These are phyloP conservation scores for Linum lewisii DNA, from an alignment of 345 rosid genomes.

Conservation along the genomic window DNA sequence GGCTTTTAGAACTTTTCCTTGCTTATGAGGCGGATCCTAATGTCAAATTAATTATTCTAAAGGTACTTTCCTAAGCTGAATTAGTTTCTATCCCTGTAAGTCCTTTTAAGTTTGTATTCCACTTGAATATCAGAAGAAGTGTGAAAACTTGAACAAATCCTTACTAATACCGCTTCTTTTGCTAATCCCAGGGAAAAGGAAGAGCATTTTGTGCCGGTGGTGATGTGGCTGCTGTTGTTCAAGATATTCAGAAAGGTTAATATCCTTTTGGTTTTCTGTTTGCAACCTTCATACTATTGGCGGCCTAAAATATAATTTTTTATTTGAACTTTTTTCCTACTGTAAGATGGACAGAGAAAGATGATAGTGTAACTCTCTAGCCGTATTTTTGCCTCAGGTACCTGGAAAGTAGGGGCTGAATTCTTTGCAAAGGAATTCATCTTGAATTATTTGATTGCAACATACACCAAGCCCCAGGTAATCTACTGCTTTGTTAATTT, in stretches of 20 bases:
- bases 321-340: background rate
- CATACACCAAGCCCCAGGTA: conserved; percentile 67
- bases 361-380: background rate
- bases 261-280: background rate
- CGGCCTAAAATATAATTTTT: background rate
- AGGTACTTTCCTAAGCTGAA: conserved; percentile 30
- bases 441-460: conserved; percentile 62
- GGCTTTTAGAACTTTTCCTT: conserved; percentile 44
- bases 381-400: conserved; percentile 26
- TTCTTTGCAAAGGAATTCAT: conserved; percentile 40
- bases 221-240: conserved; percentile 55
- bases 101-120: background rate
- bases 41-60: conserved; percentile 56
- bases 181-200: conserved; percentile 51
- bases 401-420: conserved; percentile 46
- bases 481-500: background rate
- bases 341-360: background rate
- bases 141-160: background rate
- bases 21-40: conserved; percentile 45
- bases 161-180: background rate
- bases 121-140: background rate
- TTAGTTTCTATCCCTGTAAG: background rate
- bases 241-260: conserved; percentile 32
- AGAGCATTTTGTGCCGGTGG: conserved; percentile 83
- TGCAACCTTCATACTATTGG: background rate